A percentile compares a stretch with the other conserved stretches of the same genome.
Conservation (phyloP, 768 basidiomycete genomes). For the Obba rivulosa region DNA sequence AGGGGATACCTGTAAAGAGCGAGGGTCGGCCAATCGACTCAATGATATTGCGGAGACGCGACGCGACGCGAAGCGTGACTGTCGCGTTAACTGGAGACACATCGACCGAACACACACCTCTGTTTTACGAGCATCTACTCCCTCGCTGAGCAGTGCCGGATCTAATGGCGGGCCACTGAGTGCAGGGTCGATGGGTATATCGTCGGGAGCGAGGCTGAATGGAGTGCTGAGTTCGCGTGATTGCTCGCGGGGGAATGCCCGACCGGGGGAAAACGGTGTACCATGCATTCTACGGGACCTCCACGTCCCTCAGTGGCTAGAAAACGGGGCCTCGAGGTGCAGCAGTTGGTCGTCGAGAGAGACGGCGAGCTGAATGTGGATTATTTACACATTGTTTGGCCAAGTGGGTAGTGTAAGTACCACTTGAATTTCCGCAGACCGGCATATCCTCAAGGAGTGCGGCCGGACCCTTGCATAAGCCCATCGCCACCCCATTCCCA, state of each 20-base stretch:
- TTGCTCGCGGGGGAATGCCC: constrained; percentile 44
- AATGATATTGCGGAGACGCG: constrained; percentile 31
- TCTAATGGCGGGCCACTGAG: constrained; percentile 33
- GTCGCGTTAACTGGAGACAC: constrained; percentile 17
- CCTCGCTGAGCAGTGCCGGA: constrained; percentile 19
- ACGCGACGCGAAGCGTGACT: constrained; percentile 63
- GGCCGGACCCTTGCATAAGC: too few species aligned
- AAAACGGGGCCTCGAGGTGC: background rate
- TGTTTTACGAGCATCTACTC: background rate
- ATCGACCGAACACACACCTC: constrained; percentile 16
- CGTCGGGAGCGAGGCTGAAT: constrained; percentile 46
- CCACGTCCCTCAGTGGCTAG: constrained; percentile 1
- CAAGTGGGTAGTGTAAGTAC: constrained; percentile 8
- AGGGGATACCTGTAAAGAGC: constrained; percentile 10
- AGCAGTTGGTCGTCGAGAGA: constrained; percentile 30
- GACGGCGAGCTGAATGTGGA: constrained; percentile 29
- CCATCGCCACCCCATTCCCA: too few species aligned
- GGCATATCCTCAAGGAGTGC: too few species aligned
- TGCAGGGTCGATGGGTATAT: constrained; percentile 81
- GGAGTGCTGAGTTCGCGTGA: constrained; percentile 59
- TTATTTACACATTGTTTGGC: constrained; percentile 23
- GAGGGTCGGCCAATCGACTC: constrained; percentile 6
- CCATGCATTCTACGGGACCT: too few species aligned
- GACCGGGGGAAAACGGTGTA: too few species aligned
- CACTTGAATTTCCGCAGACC: too few species aligned